These are phyloP conservation scores for Cutaneotrichosporon sp. DNA, from an alignment of 1,284 basidiomycete species.

Conservation along the genomic window DNA sequence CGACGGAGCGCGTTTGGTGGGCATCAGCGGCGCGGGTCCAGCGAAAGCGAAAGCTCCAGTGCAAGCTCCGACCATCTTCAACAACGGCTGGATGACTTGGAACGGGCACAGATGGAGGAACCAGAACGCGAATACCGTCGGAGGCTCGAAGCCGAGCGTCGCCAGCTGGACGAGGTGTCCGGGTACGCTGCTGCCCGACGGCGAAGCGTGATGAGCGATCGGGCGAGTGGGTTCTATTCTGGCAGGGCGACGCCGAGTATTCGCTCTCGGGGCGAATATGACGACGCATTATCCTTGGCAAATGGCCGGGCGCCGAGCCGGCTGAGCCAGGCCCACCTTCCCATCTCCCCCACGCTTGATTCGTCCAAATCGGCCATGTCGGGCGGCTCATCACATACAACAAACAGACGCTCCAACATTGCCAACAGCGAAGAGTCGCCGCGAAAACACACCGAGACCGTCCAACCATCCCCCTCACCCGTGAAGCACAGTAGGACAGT, in stretches of 20 bases:
- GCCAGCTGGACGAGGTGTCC: conserved; percentile 39
- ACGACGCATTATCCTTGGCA: neutral
- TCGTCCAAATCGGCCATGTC: conserved; percentile 6
- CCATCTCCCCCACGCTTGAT: conserved; percentile 36
- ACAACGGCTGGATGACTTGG: neutral
- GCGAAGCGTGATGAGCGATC: conserved; percentile 38
- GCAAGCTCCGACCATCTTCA: conserved; percentile 9
- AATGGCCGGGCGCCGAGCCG: conserved; percentile 2
- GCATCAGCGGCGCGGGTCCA: conserved; percentile 23
- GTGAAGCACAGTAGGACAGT: neutral
- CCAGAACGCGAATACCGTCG: conserved; percentile 36
- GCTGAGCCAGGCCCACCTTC: conserved; percentile 16
- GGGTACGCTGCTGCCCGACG: conserved; percentile 36
- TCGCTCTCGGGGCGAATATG: conserved; percentile 13
- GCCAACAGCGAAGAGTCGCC: conserved; percentile 16
- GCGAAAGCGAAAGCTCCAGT: conserved; percentile 9
- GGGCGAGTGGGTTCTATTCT: conserved; percentile 19
- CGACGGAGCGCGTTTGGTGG: conserved; percentile 42
- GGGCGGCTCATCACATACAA: neutral
- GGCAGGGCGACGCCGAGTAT: conserved; percentile 33
- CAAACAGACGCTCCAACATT: neutral
- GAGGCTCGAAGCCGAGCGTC: conserved; percentile 37
- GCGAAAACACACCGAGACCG: conserved; percentile 17
- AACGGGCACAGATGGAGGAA: conserved; percentile 11
- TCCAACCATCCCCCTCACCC: neutral